Evolutionary conservation across 495 filamentous ascomycete genomes (phyloP), one percentile per base, ranked within the genome.

Genomic region (Durotheca rogersii): DNA sequence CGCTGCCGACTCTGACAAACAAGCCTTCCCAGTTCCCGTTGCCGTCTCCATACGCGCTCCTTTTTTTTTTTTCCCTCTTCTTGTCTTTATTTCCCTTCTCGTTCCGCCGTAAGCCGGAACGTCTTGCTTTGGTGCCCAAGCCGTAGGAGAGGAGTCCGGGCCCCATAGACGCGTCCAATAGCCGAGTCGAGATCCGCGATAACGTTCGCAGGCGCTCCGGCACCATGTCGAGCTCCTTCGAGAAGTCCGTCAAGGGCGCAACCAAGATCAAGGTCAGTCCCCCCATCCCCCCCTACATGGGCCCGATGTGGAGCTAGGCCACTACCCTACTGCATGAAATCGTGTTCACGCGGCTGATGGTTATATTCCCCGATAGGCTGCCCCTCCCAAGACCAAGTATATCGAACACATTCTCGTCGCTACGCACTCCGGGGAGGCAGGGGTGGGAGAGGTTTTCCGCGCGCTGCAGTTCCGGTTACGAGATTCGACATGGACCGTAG

Each of bases 381-480:
- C 94, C 41, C 87, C 93, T 50, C 93, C 93, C 16, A 99, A 99
- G 75, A 92, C 94, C 38, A 99, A 99, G 75, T 98, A 99, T 74
- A 91, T 99, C 72, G 94, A 99, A 67, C 89, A 96, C 63, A 96
- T 99, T 65, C 80, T 99, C 14, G 80, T 95, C 58, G 94, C 93
- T 51, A 99, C 93, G 23, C 90, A 96, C 69, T 82, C 89, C 3
- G 93, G 93, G 53, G 93, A 99, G 66, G 87, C 89, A 11, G 93
- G 94, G 47, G 90, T 99, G 37, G 94, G 86, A 33, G 93, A 99
- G 69, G 87, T 99, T 35, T 97, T 99, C 63, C 82, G 94, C 34
- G 88, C 90, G 20, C 71, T 99, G 17, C 89, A 94, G 61, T 82
- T 87, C 62, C 79, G 93, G 41, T 72, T 99, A 38, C 85, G 89